Base-by-base conservation (phyloP, 163 green algal genomes). In the Scenedesmus sp. region DNA sequence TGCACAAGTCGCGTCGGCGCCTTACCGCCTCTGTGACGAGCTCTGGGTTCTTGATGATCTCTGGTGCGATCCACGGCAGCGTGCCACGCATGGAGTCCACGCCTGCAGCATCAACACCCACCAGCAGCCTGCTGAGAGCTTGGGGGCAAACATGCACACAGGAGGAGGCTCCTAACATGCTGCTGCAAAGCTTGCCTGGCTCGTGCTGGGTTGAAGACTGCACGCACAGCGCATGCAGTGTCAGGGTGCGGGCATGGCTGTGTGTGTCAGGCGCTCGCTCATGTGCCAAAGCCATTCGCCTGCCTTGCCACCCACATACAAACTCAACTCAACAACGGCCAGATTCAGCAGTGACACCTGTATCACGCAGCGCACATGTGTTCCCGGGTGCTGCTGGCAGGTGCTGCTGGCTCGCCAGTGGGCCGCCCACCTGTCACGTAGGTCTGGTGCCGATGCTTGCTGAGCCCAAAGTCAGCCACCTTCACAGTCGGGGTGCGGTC, bases 11-110 rank as follows among this genome's bases (percentile, higher is more conserved):
- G 1, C 22, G 61, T 33, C 24, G 18, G 61, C 61, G 53, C 53
- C 53, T 72, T 18, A 72, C 59, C 59, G 59, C 33, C 42, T 89
- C 83, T 33, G 59, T 81, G 1, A 89, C 65, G 59, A 20, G 26
- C 26, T 65, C 42, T 15, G 83, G 83, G 56, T 9, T 44, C 37
- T 81, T 59, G 22, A 98, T 95, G 90, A 98, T 96, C 89, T 98
- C 96, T 5, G 96, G 96, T 0, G 96, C 96, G 1, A 95, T 98
- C 96, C 96, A 98, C 33, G 96, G 96, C 86, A 98, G 93, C 7
- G 96, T 98, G 88, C 96, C 96, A 7, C 96, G 93, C 89, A 97
- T 89, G 51, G 89, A 92, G 15, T 53, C 88, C 15, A 95, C 86
- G 40, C 93, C 90, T 94, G 81, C 42, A 37, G 37, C 30, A 56